phyloP scores from a whole-genome alignment of 345 rosid genomes.

The Populus alba region DNA sequence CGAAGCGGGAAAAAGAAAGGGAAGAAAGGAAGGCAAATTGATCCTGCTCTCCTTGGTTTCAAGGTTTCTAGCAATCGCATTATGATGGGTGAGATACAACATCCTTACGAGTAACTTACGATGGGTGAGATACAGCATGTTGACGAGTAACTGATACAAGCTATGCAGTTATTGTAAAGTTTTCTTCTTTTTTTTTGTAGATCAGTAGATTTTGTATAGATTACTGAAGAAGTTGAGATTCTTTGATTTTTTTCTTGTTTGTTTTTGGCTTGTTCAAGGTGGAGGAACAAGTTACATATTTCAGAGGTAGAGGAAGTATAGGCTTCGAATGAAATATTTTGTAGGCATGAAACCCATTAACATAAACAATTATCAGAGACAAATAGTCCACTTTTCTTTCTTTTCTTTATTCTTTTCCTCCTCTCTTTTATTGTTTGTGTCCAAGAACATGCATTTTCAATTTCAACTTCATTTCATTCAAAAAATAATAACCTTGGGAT shows the following conservation, averaged over 20 bases:
- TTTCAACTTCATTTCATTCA: too few relatives aligned
- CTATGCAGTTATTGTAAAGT: conserved; percentile 4
- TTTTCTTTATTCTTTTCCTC: too few relatives aligned
- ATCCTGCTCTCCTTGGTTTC: conserved; percentile 88
- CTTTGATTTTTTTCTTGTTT: not conserved
- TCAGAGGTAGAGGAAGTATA: not conserved
- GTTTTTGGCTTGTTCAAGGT: not conserved
- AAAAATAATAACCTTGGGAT: fast-evolving
- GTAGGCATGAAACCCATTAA: not conserved
- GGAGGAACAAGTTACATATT: not conserved
- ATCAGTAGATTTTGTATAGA: conserved; percentile 18
- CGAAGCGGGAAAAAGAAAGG: conserved; percentile 76
- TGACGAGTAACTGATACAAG: conserved; percentile 30
- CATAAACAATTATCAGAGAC: not conserved
- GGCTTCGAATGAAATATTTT: not conserved
- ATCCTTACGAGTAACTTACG: conserved; percentile 54
- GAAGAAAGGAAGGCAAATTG: conserved; percentile 83
- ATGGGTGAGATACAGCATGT: conserved; percentile 84
- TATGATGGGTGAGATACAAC: conserved; percentile 88
- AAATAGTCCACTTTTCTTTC: not conserved
- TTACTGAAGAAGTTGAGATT: not conserved
- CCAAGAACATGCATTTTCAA: too few relatives aligned
- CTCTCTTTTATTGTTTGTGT: too few relatives aligned
- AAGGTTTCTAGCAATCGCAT: conserved; percentile 90
- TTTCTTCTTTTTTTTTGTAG: not conserved